These are phyloP conservation scores for Lecanicillium sp. DNA, from an alignment of 2,329 filamentous ascomycete genomes.

Conservation along the genomic window DNA sequence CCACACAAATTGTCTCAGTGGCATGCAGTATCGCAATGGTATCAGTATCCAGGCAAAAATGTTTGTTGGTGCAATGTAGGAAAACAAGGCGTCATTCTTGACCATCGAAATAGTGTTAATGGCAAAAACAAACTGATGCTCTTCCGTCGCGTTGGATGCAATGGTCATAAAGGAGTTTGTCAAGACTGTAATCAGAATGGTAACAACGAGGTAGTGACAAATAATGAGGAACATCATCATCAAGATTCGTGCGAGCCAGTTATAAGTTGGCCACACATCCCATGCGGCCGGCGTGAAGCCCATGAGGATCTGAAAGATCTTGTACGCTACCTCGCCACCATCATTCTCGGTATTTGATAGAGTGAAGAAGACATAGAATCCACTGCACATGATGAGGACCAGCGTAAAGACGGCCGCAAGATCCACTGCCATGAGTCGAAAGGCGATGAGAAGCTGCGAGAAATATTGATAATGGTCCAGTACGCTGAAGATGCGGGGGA, in stretches of 20 bases:
- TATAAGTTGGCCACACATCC: slow-evolving; percentile 79
- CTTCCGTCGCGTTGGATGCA: slow-evolving; percentile 85
- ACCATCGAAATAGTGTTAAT: slow-evolving; percentile 98
- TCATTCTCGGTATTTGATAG: slow-evolving; percentile 66
- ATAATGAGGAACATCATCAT: slow-evolving; percentile 83
- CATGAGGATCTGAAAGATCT: slow-evolving; percentile 90
- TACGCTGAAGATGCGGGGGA: slow-evolving; percentile 86
- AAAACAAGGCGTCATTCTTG: slow-evolving; percentile 94
- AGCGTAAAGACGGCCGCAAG: slow-evolving; percentile 76
- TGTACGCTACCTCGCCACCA: slow-evolving; percentile 71
- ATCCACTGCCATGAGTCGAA: slow-evolving; percentile 88
- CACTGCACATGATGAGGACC: slow-evolving; percentile 81
- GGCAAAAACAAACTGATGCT: slow-evolving; percentile 88
- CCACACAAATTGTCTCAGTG: slow-evolving; percentile 72
- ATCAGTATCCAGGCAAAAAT: slow-evolving; percentile 85
- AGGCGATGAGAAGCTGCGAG: slow-evolving; percentile 87
- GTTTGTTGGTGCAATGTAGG: slow-evolving; percentile 85
- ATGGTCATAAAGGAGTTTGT: slow-evolving; percentile 96
- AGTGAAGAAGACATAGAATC: slow-evolving; percentile 92
- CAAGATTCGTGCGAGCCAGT: slow-evolving; percentile 66
- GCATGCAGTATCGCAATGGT: slow-evolving; percentile 71
- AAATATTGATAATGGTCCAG: slow-evolving; percentile 95
- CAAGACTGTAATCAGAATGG: slow-evolving; percentile 89
- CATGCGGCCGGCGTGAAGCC: slow-evolving; percentile 93
- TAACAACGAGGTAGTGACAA: slow-evolving; percentile 90